Conservation (phyloP, 2,329 filamentous ascomycete genomes). For the Fusarium sp. region DNA sequence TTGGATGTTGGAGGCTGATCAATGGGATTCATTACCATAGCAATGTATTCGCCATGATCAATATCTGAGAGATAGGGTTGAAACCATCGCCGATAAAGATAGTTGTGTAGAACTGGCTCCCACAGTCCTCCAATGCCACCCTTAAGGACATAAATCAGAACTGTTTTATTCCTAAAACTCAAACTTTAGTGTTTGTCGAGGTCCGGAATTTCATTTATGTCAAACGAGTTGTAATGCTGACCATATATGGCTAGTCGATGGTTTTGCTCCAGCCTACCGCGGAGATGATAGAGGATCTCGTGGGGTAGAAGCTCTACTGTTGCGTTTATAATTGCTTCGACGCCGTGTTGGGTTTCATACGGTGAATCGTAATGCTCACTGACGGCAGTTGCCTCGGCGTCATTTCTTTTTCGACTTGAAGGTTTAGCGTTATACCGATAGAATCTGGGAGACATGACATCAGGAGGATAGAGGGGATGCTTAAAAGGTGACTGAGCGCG, state of each 20-base stretch:
- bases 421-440: fast-evolving
- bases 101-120: neutral
- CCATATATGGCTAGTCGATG: neutral
- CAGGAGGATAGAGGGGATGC: neutral
- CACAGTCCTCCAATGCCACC: neutral
- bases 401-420: neutral
- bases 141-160: neutral
- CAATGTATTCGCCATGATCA: neutral
- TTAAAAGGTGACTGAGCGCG: neutral
- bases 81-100: conserved; percentile 5
- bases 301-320: neutral
- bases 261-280: neutral
- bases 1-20: neutral
- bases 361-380: neutral
- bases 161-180: neutral
- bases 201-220: neutral
- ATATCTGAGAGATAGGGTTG: conserved; percentile 3
- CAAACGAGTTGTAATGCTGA: neutral
- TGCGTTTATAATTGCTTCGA: neutral
- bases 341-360: neutral
- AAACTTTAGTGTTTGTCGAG: neutral
- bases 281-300: conserved; percentile 2
- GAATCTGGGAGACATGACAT: neutral
- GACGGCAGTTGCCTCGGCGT: neutral
- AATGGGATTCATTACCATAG: neutral